Base-by-base conservation (phyloP, 148 eudicot species). In the Polygonum aviculare region DNA sequence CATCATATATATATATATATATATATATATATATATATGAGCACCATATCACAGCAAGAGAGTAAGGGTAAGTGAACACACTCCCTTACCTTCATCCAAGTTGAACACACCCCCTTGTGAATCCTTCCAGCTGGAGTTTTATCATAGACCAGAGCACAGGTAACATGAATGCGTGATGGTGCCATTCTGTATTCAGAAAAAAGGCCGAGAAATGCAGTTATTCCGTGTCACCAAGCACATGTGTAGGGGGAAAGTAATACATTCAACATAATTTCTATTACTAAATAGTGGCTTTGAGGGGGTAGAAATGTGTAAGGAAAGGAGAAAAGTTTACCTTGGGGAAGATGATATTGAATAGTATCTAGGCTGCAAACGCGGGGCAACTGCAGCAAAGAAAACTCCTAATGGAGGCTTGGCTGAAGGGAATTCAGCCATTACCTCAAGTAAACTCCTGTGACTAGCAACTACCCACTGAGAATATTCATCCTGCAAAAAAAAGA, bases 271-370 rank as follows among this genome's bases (percentile, higher is more conserved):
- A 36, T 5, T 36, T 35, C 21, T 67, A 19, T 15, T 36, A 67
- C 19, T 67, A 15, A 35, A 65, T 5, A 57, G 31, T 9, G 19
- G 63, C 26, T 65, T 4, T 19, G 16, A 35, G 18, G n/a, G 5
- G 44, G 44, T 35, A 65, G 36, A 12, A 33, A 63, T 65, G n/a
- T 65, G 5, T 1, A 35, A 15, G 19, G 36, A 36, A 65, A 18
- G 44, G 18, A 71, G 33, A 15, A 39, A 41, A 22, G 62, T 76
- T 72, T 55, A 95, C 97, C 84, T 84, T 52, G 98, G 93, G 51
- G 99, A 95, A 77, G 99, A 95, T 47, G 97, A 95, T 76, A 95
- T 95, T 16, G 99, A 95, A 78, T 95, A 95, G 84, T 82, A 95
- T 89, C 99, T 84, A 39, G 99, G 97, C 88, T 88, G 93, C 78